phyloP scores from a whole-genome alignment of 306 rosid genomes.

The Prunus mongolica region DNA sequence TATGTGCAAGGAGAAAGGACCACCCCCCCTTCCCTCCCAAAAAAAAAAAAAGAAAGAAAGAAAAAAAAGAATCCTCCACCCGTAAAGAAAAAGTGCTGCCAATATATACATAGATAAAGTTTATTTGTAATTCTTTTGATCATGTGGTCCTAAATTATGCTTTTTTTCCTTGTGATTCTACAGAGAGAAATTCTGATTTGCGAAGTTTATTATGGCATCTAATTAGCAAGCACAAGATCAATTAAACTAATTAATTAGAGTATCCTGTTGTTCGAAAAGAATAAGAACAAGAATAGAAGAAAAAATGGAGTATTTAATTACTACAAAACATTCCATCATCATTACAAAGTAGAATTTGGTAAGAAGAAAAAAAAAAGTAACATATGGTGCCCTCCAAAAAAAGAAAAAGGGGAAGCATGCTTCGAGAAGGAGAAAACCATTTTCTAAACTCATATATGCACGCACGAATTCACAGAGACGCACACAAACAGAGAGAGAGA shows the following conservation, averaged over 20 bases:
- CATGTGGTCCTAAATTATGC: background rate
- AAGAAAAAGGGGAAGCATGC: background rate
- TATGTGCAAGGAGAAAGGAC: too few relatives aligned
- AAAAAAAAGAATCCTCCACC: background rate
- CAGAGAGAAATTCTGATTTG: background rate
- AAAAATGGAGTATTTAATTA: background rate
- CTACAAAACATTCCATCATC: background rate
- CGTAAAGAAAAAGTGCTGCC: too few relatives aligned
- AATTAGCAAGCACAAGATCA: background rate
- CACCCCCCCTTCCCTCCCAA: too few relatives aligned
- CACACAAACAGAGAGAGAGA: background rate
- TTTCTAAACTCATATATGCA: background rate
- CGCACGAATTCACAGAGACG: background rate
- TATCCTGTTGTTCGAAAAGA: background rate
- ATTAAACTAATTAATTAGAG: background rate
- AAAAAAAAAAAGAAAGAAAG: too few relatives aligned
- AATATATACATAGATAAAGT: background rate
- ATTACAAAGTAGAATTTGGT: background rate
- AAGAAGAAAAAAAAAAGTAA: background rate
- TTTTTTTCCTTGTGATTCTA: background rate
- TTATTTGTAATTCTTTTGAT: background rate
- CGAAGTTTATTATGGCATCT: background rate
- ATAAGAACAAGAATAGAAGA: background rate
- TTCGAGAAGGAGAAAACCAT: slow-evolving; percentile 8
- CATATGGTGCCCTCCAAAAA: background rate